Conservation (phyloP, 2,329 filamentous ascomycete genomes). For the Fusarium pseudoanthophilum region DNA sequence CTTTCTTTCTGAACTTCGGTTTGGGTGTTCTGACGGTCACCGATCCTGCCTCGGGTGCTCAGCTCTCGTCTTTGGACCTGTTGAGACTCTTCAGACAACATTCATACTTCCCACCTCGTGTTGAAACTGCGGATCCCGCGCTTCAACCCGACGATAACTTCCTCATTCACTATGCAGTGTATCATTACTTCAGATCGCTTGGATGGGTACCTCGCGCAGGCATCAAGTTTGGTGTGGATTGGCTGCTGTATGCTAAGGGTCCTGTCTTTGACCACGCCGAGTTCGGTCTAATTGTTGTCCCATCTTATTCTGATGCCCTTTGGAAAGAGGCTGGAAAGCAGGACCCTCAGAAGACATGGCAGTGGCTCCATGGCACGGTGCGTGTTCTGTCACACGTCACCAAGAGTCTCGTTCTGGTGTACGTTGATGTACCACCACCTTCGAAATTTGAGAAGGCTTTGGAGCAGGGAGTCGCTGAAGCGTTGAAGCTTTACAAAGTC, state of each 20-base stretch:
- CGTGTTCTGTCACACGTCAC: conserved; percentile 88
- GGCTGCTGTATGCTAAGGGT: conserved; percentile 91
- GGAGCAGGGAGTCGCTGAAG: conserved; percentile 66
- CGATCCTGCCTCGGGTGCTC: conserved; percentile 57
- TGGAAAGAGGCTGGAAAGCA: conserved; percentile 72
- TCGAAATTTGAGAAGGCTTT: conserved; percentile 56
- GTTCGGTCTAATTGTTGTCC: conserved; percentile 86
- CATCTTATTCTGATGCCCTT: conserved; percentile 79
- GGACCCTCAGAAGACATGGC: conserved; percentile 69
- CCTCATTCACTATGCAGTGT: conserved; percentile 85
- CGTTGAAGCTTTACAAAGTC: conserved; percentile 77
- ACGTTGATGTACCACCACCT: conserved; percentile 88
- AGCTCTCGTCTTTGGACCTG: conserved; percentile 66
- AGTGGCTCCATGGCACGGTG: conserved; percentile 89
- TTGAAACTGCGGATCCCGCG: conserved; percentile 47
- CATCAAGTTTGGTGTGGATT: conserved; percentile 95
- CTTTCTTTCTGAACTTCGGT: conserved; percentile 87
- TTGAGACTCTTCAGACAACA: conserved; percentile 74
- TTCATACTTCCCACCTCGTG: conserved; percentile 73
- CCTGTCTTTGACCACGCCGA: conserved; percentile 96
- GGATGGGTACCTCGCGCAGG: conserved; percentile 95
- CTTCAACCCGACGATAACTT: conserved; percentile 84
- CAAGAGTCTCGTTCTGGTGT: conserved; percentile 89
- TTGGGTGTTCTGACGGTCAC: conserved; percentile 78
- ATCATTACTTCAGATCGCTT: conserved; percentile 94